Base-by-base conservation (phyloP, 2,329 filamentous ascomycete species). In the Phaeosphaeria sp. region DNA sequence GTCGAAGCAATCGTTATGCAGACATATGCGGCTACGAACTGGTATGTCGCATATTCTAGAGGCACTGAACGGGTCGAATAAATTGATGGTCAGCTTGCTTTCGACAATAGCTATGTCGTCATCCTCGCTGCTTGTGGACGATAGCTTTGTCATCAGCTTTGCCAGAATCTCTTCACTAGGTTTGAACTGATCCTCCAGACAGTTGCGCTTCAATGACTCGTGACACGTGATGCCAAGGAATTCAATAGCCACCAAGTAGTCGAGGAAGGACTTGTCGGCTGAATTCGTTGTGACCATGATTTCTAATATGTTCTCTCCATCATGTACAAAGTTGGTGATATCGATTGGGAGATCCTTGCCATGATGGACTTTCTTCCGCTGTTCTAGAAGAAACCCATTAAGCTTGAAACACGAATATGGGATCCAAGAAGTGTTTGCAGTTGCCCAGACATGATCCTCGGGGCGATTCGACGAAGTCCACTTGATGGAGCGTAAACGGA, bases 1-100 rank as follows among this genome's bases (percentile, higher is more conserved):
- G 73, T 98, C 94, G 72, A 98, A 97, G 72, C 93, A 97, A 72
- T 97, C 92, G 36, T 89, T 80, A 72, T 99, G 94, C 22, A 81
- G 80, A 74, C 95, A 99, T 2, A 75, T 67, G 7, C 69, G 79
- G 23, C 92, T 88, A 25, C 93, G 89, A 1, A 89, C 91, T 0
- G 95, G 94, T 0, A 84, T 82, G 5, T 85, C 80, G 72, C 90
- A 93, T 11, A 95, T 77, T 7, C 63, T 68, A 36, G 72, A 74
- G 42, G 72, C 74, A 48, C 73, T 77, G 63, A 82, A 80, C 0
- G 82, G 82, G 53, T 84, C 83, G 58, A 78, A 75, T 13, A 84
- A 69, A 6, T 72, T 75, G 60, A 84, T 79, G 4, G 74, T 79
- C 13, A 81, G 60, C 18, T 63, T 76, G 58, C 66, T 77, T 41